Evolutionary conservation across 2,329 filamentous ascomycete genomes (phyloP), one percentile per base, ranked within the genome.

Genomic region (Penicillium sp.): DNA sequence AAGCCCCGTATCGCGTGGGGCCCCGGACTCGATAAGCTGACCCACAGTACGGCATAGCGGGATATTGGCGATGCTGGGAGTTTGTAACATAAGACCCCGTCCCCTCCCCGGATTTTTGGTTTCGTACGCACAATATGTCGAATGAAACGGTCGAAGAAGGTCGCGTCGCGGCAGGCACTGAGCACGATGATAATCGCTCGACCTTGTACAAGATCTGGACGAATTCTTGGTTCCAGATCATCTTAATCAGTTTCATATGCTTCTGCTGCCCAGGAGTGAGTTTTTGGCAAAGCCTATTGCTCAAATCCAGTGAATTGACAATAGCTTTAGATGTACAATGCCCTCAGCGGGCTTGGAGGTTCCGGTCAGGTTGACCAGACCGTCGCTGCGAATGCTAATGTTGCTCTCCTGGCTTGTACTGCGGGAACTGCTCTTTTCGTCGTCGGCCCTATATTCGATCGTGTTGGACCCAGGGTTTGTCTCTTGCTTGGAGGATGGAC

Each of bases 161-260:
- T 61, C 14, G 57, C 61, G 53, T 50, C 65, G 10, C 59, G 63
- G 42, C 57, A 14, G 45, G 45, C 37, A 32, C 24, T 11, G 24
- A 18, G 2, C 51, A 53, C 13, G 43, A 52, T 32, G 24, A 14
- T 16, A 53, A 56, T 6, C 53, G 50, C 3, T 68, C 66, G 14
- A 50, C 50, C 13, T 14, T 62, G 13, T 57, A 62, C 46, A 61
- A 58, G 11, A 50, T 78, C 49, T 79, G 77, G 61, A 69, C 73
- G 7, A 68, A 79, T 58, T 74, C 76, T 14, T 81, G 78, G 78
- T 76, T 76, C 40, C 78, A 81, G 63, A 78, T 81, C 46, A 26
- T 78, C 2, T 68, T 81, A 48, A 80, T 81, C 55, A 78, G 76
- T 64, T 70, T 80, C 48, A 80, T 81, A 50, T 80, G 76, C 60